Conservation (phyloP, 768 basidiomycete genomes). For the Suillus discolor region DNA sequence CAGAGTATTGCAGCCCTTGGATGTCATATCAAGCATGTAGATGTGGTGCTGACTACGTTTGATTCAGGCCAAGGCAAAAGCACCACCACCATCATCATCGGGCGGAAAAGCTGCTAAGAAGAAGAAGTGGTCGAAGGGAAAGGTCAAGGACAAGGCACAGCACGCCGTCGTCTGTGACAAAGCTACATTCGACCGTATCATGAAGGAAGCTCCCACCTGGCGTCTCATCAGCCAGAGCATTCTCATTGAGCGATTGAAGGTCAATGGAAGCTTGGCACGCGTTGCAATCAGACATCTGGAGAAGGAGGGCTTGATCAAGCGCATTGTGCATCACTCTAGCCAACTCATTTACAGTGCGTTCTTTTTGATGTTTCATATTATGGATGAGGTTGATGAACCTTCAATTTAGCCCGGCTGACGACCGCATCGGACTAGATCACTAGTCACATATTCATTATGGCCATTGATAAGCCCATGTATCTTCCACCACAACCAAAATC, state of each 20-base stretch:
- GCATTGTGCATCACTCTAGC: conserved; percentile 91
- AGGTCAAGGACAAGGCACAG: conserved; percentile 99
- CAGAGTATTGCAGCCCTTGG: conserved; percentile 21
- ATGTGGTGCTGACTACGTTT: conserved; percentile 23
- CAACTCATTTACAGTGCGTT: conserved; percentile 96
- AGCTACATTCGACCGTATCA: conserved; percentile 86
- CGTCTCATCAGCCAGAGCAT: conserved; percentile 97
- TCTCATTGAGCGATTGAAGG: conserved; percentile 97
- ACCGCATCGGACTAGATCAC: conserved; percentile 41
- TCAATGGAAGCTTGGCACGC: conserved; percentile 94
- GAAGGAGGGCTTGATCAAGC: conserved; percentile 93
- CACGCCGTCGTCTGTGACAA: conserved; percentile 97
- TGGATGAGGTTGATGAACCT: conserved; percentile 7
- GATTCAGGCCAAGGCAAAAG: conserved; percentile 75
- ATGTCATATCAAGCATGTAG: conserved; percentile 21
- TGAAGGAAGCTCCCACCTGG: conserved; percentile 99
- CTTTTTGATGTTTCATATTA: background rate
- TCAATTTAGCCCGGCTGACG: conserved; percentile 44
- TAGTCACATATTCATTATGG: conserved; percentile 26
- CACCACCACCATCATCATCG: conserved; percentile 61
- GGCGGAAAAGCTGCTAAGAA: conserved; percentile 95
- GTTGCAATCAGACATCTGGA: conserved; percentile 89
- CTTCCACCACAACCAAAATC: conserved; percentile 31
- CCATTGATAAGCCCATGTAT: conserved; percentile 39
- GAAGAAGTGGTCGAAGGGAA: conserved; percentile 99